These are phyloP conservation scores for Lactarius akahatsu DNA, from an alignment of 768 basidiomycete genomes.

Conservation along the genomic window DNA sequence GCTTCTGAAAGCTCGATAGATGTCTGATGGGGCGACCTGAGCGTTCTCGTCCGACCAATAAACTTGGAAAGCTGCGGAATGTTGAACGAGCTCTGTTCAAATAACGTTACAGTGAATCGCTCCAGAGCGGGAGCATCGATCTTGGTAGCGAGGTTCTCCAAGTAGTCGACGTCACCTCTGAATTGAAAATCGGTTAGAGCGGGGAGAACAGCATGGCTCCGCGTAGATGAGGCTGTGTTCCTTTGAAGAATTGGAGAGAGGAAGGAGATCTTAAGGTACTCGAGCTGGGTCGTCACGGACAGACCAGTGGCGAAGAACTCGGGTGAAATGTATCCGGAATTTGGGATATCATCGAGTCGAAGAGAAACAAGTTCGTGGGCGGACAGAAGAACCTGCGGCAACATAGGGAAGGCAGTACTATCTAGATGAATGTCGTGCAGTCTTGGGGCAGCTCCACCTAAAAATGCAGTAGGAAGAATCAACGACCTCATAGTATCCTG, in stretches of 20 bases:
- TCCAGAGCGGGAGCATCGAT: constrained; percentile 1
- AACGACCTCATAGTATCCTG: background rate
- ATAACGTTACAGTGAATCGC: background rate
- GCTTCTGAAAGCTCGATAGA: background rate
- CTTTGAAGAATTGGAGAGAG: background rate
- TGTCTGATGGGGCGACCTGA: background rate
- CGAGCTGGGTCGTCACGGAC: background rate
- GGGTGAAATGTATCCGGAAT: constrained; percentile 7
- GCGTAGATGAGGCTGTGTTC: no score
- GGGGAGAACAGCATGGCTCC: background rate
- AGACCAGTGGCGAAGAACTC: background rate
- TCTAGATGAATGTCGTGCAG: background rate
- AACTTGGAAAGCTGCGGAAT: constrained; percentile 2
- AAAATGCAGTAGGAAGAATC: background rate
- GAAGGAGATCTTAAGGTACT: constrained; percentile 2
- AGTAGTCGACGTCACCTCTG: background rate
- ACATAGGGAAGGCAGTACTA: constrained; percentile 3
- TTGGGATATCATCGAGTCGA: constrained; percentile 9
- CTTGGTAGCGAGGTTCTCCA: background rate
- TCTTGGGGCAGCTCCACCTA: background rate
- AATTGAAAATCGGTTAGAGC: constrained; percentile 7
- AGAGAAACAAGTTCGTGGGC: constrained; percentile 4
- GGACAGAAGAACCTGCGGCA: constrained; percentile 9
- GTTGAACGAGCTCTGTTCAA: background rate
- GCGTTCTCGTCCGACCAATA: background rate